A percentile compares a stretch with the other conserved stretches of the same genome.
Evolutionary conservation across 257 asterid genomes (phyloP).

Genomic region (Ballota nigra): DNA sequence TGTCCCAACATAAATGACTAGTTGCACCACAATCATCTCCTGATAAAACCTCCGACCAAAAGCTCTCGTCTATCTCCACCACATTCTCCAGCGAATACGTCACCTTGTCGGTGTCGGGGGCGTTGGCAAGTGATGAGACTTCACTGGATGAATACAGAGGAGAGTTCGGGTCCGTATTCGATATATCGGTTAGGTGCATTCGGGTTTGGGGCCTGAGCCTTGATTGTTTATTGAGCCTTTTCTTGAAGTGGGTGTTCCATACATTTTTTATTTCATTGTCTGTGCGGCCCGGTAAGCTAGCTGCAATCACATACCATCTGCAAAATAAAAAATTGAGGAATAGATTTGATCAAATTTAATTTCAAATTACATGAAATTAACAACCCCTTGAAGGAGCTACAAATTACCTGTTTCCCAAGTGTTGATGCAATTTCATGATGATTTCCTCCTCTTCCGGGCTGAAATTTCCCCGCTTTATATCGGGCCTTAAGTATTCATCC

Average conservation of each 20-base stretch:
- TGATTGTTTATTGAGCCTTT: slow-evolving; percentile 8
- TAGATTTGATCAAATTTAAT: not conserved
- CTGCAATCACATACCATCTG: slow-evolving; percentile 53
- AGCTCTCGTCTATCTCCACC: slow-evolving; percentile 36
- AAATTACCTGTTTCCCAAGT: slow-evolving; percentile 69
- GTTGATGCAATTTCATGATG: slow-evolving; percentile 43
- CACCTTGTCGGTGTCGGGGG: not conserved
- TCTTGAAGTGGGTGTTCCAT: slow-evolving; percentile 48
- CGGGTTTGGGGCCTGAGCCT: slow-evolving; percentile 5
- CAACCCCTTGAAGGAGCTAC: no score
- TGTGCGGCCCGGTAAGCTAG: slow-evolving; percentile 50
- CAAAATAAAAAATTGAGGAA: not conserved
- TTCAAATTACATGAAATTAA: no score
- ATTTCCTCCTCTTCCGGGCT: slow-evolving; percentile 47
- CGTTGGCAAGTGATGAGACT: not conserved
- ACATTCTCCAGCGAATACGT: slow-evolving; percentile 1
- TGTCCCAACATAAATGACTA: slow-evolving; percentile 10
- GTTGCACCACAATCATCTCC: not conserved
- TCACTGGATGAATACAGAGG: slow-evolving; percentile 30
- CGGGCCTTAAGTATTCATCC: slow-evolving; percentile 65
- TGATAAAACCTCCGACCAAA: slow-evolving; percentile 31
- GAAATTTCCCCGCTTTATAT: slow-evolving; percentile 62
- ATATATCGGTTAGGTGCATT: not conserved
- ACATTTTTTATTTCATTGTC: slow-evolving; percentile 49
- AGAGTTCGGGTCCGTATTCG: not conserved